These are phyloP conservation scores for Rhodotorula sp. DNA, from an alignment of 1,284 basidiomycete species.

Conservation along the genomic window DNA sequence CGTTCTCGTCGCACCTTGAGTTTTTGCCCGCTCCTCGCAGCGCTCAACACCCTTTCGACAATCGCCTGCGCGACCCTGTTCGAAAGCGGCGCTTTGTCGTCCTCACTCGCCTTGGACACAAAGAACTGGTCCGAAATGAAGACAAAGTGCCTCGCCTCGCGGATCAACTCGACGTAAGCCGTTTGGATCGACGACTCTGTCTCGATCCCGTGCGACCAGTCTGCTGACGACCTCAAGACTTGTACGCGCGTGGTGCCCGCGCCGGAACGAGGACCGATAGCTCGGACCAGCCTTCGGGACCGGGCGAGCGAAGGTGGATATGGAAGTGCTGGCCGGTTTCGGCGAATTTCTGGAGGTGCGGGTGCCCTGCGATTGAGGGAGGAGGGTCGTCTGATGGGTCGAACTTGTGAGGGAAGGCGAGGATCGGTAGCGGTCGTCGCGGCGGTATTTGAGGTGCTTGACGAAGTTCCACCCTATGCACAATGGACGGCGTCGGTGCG, in stretches of 20 bases:
- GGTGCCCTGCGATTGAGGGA: constrained; percentile 33
- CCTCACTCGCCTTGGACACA: constrained; percentile 62
- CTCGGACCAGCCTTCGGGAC: constrained; percentile 2
- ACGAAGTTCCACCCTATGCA: constrained; percentile 52
- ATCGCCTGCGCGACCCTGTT: constrained; percentile 81
- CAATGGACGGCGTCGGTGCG: neutral
- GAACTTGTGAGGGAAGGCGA: constrained; percentile 76
- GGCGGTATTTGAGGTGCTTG: constrained; percentile 48
- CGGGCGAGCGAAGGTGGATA: constrained; percentile 13
- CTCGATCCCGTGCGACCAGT: constrained; percentile 33
- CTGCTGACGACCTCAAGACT: constrained; percentile 48
- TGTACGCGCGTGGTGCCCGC: constrained; percentile 59
- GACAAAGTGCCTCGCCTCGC: constrained; percentile 78
- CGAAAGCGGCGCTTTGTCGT: constrained; percentile 58
- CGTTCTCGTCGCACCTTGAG: constrained; percentile 63
- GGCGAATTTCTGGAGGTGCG: constrained; percentile 22
- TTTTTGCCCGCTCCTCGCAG: constrained; percentile 65
- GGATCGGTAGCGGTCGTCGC: constrained; percentile 62
- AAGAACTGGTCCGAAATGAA: constrained; percentile 97
- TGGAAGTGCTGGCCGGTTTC: constrained; percentile 39
- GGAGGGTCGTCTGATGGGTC: constrained; percentile 39
- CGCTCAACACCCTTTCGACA: constrained; percentile 76
- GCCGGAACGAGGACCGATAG: constrained; percentile 12
- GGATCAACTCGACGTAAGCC: constrained; percentile 73
- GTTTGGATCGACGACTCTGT: constrained; percentile 47